These are phyloP conservation scores for Dactylellina sp. DNA, from an alignment of 2,329 filamentous ascomycete genomes.

Conservation along the genomic window DNA sequence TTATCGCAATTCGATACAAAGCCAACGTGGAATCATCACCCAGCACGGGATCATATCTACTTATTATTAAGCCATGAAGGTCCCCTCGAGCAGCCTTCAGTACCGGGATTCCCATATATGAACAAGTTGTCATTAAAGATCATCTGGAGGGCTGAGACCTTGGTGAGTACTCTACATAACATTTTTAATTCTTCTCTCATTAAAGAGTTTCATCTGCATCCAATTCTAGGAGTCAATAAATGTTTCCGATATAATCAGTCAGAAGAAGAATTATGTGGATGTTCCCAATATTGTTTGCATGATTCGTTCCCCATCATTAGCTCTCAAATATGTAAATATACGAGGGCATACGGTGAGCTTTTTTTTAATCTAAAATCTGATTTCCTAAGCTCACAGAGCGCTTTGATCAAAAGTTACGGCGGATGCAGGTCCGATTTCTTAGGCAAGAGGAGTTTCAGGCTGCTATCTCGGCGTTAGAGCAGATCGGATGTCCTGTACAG, in stretches of 20 bases:
- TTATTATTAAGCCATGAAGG: constrained; percentile 38
- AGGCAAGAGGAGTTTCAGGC: constrained; percentile 38
- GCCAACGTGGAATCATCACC: constrained; percentile 47
- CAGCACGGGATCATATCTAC: constrained; percentile 49
- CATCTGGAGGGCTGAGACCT: constrained; percentile 53
- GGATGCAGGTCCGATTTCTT: constrained; percentile 49
- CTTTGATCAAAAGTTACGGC: constrained; percentile 41
- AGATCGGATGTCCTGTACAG: constrained; percentile 46
- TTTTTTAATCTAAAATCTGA: neutral
- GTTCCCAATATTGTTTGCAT: constrained; percentile 47
- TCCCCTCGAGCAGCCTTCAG: constrained; percentile 48
- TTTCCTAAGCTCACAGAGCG: neutral
- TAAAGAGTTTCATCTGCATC: neutral
- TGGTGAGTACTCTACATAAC: constrained; percentile 12
- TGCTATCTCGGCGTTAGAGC: constrained; percentile 31
- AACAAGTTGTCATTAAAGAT: constrained; percentile 44
- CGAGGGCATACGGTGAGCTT: constrained; percentile 33
- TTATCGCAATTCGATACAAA: constrained; percentile 40
- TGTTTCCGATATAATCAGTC: constrained; percentile 39
- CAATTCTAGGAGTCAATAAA: constrained; percentile 32
- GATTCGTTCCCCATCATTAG: constrained; percentile 47
- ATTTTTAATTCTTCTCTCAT: neutral
- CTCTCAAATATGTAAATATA: constrained; percentile 46
- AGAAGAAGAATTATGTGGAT: constrained; percentile 28
- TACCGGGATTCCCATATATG: constrained; percentile 31